These are phyloP conservation scores for Colletotrichum sp. DNA, from an alignment of 2,329 filamentous ascomycete species.

Conservation along the genomic window DNA sequence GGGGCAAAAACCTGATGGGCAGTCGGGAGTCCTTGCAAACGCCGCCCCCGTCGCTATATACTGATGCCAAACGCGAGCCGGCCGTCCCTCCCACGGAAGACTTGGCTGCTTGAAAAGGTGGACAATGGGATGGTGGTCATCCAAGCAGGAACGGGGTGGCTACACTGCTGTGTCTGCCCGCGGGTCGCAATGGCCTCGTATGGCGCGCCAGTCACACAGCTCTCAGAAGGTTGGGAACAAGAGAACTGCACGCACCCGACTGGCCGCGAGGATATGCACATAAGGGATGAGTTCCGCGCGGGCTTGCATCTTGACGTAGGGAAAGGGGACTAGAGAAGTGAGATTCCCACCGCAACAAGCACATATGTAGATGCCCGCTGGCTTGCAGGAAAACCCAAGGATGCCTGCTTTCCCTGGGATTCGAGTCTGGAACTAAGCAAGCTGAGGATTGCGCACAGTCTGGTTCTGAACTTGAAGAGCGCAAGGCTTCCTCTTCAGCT, in stretches of 20 bases:
- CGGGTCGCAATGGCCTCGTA: constrained; percentile 40
- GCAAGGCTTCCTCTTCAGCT: neutral
- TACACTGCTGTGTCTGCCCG: constrained; percentile 30
- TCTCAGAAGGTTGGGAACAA: constrained; percentile 5
- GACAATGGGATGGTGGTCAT: neutral
- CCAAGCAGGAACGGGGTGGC: constrained; percentile 11
- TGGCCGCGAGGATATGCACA: neutral
- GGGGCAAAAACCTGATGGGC: neutral
- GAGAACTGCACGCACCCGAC: constrained; percentile 14
- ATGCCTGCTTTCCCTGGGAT: neutral
- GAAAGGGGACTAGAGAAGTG: neutral
- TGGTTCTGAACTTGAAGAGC: neutral
- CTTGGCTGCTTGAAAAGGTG: neutral
- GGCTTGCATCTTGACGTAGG: neutral
- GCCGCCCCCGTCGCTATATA: constrained; percentile 4
- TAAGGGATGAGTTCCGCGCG: neutral
- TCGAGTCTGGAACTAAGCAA: neutral
- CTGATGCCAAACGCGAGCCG: neutral
- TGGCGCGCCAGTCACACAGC: constrained; percentile 22
- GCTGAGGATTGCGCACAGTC: neutral
- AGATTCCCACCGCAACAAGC: neutral
- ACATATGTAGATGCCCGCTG: constrained; percentile 16
- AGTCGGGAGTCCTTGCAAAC: neutral
- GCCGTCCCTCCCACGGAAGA: neutral
- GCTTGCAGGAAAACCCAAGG: constrained; percentile 7